These are phyloP conservation scores for Blastocystis sp. DNA, from an alignment of 352 stramenopile species.

Conservation along the genomic window DNA sequence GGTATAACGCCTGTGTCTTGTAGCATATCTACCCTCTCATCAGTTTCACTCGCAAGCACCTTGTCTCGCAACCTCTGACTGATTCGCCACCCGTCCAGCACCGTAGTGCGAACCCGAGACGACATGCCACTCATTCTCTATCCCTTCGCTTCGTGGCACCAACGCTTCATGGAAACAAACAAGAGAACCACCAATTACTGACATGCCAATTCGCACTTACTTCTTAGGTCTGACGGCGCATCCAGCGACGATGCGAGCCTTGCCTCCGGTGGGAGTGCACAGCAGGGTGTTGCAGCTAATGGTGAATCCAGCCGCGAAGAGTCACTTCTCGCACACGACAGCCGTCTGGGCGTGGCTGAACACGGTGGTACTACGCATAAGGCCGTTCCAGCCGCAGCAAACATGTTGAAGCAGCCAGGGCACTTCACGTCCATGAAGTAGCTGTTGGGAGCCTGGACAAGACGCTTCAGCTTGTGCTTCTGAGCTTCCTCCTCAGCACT, in stretches of 20 bases:
- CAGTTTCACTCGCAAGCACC: background rate
- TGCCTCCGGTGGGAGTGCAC: constrained; percentile 60
- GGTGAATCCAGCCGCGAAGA: background rate
- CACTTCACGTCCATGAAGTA: constrained; percentile 99
- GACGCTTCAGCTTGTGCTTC: constrained; percentile 98
- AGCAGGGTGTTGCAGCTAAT: constrained; percentile 61
- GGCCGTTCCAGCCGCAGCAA: background rate
- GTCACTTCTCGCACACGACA: constrained; percentile 71
- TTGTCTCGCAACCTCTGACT: constrained; percentile 2
- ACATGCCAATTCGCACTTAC: background rate
- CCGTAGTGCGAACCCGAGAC: background rate
- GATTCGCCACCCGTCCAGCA: constrained; percentile 16
- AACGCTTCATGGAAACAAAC: no score
- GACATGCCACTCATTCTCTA: background rate
- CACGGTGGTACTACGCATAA: constrained; percentile 84
- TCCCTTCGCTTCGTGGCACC: no score
- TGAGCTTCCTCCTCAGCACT: constrained; percentile 86
- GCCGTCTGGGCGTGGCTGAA: constrained; percentile 92
- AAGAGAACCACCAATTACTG: no score
- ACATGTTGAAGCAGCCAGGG: constrained; percentile 98
- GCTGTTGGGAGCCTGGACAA: constrained; percentile 97
- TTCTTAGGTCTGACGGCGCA: constrained; percentile 57
- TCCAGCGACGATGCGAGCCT: constrained; percentile 58
- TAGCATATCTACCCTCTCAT: background rate
- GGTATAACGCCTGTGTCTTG: background rate